Evolutionary conservation across 768 basidiomycete genomes (phyloP).

Genomic region (Leccinum incarnatum): DNA sequence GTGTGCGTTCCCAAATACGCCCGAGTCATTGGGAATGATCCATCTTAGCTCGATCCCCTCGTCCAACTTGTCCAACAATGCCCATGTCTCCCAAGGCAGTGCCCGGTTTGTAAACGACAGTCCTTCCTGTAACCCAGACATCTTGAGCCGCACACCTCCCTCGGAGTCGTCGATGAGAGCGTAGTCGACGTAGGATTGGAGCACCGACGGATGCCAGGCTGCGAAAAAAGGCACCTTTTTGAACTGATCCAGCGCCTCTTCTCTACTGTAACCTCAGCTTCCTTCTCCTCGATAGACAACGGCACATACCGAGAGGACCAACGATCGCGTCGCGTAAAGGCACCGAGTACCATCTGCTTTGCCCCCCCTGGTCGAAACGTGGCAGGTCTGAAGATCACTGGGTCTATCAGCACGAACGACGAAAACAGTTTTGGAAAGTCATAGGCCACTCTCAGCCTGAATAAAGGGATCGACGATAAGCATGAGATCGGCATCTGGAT

Average conservation of each 20-base stretch:
- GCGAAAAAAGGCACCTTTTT: slow-evolving; percentile 61
- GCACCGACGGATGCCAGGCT: slow-evolving; percentile 63
- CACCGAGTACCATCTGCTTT: slow-evolving; percentile 34
- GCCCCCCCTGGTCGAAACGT: background rate
- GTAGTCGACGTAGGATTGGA: slow-evolving; percentile 59
- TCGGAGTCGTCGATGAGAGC: slow-evolving; percentile 40
- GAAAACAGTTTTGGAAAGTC: slow-evolving; percentile 65
- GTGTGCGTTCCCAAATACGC: background rate
- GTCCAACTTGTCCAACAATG: slow-evolving; percentile 25
- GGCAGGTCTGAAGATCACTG: slow-evolving; percentile 49
- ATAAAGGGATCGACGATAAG: background rate
- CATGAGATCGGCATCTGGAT: background rate
- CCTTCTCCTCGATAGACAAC: background rate
- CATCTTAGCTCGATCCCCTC: slow-evolving; percentile 27
- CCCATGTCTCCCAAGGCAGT: slow-evolving; percentile 26
- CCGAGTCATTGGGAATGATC: slow-evolving; percentile 27
- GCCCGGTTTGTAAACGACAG: slow-evolving; percentile 52
- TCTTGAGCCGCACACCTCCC: slow-evolving; percentile 58
- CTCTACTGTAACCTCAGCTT: slow-evolving; percentile 35
- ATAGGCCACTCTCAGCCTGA: slow-evolving; percentile 62
- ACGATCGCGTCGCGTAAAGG: slow-evolving; percentile 54
- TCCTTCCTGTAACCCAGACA: slow-evolving; percentile 63
- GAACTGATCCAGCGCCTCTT: slow-evolving; percentile 56
- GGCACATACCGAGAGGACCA: slow-evolving; percentile 60
- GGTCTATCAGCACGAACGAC: slow-evolving; percentile 74